phyloP scores from a whole-genome alignment of 371 early-diverging fungal species.

The Chytridiales sp. region DNA sequence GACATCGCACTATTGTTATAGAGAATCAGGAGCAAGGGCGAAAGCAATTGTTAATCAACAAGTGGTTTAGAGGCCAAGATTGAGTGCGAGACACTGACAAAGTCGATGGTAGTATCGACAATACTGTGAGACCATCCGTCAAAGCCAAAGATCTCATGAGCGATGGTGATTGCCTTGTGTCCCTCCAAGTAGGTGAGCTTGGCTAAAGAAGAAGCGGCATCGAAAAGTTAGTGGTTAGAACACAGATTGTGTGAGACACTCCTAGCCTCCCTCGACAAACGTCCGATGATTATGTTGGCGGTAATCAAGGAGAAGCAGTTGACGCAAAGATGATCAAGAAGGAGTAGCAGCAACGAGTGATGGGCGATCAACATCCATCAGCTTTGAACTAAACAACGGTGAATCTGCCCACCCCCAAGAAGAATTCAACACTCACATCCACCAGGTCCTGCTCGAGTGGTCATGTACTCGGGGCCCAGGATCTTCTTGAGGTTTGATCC shows the following conservation, averaged over 20 bases:
- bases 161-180: conserved; percentile 82
- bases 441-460: conserved; percentile 6
- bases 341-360: too few species aligned
- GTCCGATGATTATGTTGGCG: too few species aligned
- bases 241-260: too few species aligned
- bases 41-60: conserved; percentile 1
- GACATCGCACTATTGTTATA: conserved; percentile 12
- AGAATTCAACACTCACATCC: conserved; percentile 11
- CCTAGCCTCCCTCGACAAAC: too few species aligned
- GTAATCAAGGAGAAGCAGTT: too few species aligned
- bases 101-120: conserved; percentile 75
- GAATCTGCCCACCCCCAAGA: too few species aligned
- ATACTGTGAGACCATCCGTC: conserved; percentile 95
- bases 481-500: conserved; percentile 25
- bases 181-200: conserved; percentile 91
- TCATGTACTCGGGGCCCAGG: conserved; percentile 7
- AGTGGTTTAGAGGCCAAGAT: neutral
- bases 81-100: conserved; percentile 49
- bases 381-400: too few species aligned
- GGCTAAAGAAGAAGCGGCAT: conserved; percentile 31
- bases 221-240: too few species aligned
- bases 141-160: conserved; percentile 98
- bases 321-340: too few species aligned
- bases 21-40: neutral
- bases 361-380: too few species aligned